phyloP scores from a whole-genome alignment of 805 yeast species.

The Suhomyces tanzawaensis region DNA sequence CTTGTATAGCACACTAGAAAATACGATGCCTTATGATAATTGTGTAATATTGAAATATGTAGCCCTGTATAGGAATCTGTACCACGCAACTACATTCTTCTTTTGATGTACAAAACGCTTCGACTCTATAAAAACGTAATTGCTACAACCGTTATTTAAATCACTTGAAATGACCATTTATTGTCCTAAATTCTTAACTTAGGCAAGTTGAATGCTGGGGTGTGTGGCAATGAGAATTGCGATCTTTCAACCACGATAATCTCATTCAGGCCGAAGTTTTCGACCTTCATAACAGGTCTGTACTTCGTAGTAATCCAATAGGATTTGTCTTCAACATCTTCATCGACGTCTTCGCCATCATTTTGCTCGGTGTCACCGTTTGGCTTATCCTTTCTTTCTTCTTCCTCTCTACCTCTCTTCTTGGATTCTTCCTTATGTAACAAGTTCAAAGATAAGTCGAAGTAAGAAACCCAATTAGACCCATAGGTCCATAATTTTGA shows the following conservation, averaged over 20 bases:
- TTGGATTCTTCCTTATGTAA: slow-evolving; percentile 30
- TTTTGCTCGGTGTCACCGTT: slow-evolving; percentile 27
- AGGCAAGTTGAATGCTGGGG: slow-evolving; percentile 65
- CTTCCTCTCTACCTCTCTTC: slow-evolving; percentile 40
- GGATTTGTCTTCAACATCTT: slow-evolving; percentile 31
- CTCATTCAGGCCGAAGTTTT: slow-evolving; percentile 51
- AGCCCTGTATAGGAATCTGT: too few relatives aligned
- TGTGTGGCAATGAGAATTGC: slow-evolving; percentile 49
- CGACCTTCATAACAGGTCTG: slow-evolving; percentile 66
- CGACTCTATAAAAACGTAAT: too few relatives aligned
- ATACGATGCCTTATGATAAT: too few relatives aligned
- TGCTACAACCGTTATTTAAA: too few relatives aligned
- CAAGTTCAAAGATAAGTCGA: slow-evolving; percentile 61
- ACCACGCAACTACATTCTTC: too few relatives aligned
- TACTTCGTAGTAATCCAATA: slow-evolving; percentile 79
- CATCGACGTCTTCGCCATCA: slow-evolving; percentile 22
- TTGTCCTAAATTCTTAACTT: slow-evolving; percentile 46
- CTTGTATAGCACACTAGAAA: too few relatives aligned
- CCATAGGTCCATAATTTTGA: slow-evolving; percentile 83
- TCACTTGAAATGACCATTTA: not conserved
- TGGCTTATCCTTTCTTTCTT: slow-evolving; percentile 35
- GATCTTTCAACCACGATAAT: slow-evolving; percentile 79
- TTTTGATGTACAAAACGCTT: too few relatives aligned
- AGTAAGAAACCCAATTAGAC: slow-evolving; percentile 71
- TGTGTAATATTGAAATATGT: too few relatives aligned